phyloP scores from a whole-genome alignment of 2,329 filamentous ascomycete species.

The Phaeosphaeriaceae sp. region DNA sequence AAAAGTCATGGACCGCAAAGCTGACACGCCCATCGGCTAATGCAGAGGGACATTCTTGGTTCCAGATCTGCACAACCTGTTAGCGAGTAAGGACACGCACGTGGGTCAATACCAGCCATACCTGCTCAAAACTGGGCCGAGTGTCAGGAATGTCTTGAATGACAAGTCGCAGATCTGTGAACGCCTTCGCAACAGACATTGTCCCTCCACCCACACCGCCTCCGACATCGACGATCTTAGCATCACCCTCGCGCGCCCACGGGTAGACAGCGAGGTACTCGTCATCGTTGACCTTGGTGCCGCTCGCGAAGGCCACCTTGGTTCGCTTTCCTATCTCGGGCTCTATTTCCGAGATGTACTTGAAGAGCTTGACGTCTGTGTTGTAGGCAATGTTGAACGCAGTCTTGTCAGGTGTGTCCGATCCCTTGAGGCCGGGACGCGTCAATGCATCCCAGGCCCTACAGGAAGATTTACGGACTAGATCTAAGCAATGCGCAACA shows the following conservation, averaged over 20 bases:
- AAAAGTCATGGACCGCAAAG: slow-evolving; percentile 3
- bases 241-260: slow-evolving; percentile 1
- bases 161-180: slow-evolving; percentile 2
- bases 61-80: neutral
- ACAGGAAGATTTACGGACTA: neutral
- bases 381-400: slow-evolving; percentile 5
- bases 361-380: slow-evolving; percentile 1
- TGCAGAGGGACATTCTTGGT: neutral
- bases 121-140: slow-evolving; percentile 2
- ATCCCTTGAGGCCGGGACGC: neutral
- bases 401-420: neutral
- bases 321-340: slow-evolving; percentile 6
- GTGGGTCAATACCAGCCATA: neutral
- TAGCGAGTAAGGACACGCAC: neutral
- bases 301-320: slow-evolving; percentile 5
- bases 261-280: slow-evolving; percentile 6
- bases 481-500: slow-evolving; percentile 1
- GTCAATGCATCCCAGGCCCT: slow-evolving; percentile 4
- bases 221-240: slow-evolving; percentile 7
- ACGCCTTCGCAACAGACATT: slow-evolving; percentile 4
- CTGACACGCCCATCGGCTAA: neutral
- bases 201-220: slow-evolving; percentile 7
- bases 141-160: slow-evolving; percentile 7
- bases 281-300: slow-evolving; percentile 1
- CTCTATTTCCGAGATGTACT: slow-evolving; percentile 5